A percentile compares a stretch with the other conserved stretches of the same genome.
phyloP scores from a whole-genome alignment of 352 stramenopile genomes.

The Bremia lactucae region DNA sequence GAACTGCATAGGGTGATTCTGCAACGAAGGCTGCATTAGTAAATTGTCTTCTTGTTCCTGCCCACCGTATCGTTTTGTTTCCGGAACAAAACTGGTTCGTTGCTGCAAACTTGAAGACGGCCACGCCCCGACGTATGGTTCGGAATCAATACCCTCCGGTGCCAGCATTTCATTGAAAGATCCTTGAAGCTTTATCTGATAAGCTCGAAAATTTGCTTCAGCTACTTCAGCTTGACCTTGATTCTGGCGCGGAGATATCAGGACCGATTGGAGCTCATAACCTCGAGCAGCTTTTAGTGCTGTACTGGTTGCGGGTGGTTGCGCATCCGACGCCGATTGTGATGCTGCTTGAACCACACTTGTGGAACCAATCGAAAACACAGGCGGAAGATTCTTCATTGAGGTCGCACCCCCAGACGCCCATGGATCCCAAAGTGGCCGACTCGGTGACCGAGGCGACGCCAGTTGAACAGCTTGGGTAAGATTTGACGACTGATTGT shows the following conservation, averaged over 20 bases:
- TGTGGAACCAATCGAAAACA: slow-evolving; percentile 24
- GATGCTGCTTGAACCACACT: slow-evolving; percentile 14
- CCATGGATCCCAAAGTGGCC: slow-evolving; percentile 37
- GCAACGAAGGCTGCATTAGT: slow-evolving; percentile 4
- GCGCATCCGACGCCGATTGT: slow-evolving; percentile 7
- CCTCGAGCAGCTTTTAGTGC: slow-evolving; percentile 5
- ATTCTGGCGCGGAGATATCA: slow-evolving; percentile 17
- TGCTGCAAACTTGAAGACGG: slow-evolving; percentile 11
- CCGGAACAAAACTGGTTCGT: slow-evolving; percentile 1
- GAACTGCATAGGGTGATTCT: slow-evolving; percentile 7
- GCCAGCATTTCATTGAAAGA: background rate
- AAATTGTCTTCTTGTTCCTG: slow-evolving; percentile 7
- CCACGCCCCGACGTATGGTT: slow-evolving; percentile 11
- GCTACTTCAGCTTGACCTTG: slow-evolving; percentile 5
- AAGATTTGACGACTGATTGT: slow-evolving; percentile 1
- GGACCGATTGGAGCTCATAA: slow-evolving; percentile 30
- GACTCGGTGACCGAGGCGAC: slow-evolving; percentile 23
- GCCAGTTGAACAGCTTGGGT: slow-evolving; percentile 7
- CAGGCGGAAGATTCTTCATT: slow-evolving; percentile 25
- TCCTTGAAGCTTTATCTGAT: slow-evolving; percentile 6
- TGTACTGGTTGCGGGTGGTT: background rate
- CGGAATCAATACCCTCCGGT: slow-evolving; percentile 11
- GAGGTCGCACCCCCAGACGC: slow-evolving; percentile 24
- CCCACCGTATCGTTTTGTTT: slow-evolving; percentile 3
- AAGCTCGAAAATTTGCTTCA: background rate